Evolutionary conservation across 305 asterid species (phyloP), one percentile per base, ranked within the genome.

Genomic region (Striga hermonthica): DNA sequence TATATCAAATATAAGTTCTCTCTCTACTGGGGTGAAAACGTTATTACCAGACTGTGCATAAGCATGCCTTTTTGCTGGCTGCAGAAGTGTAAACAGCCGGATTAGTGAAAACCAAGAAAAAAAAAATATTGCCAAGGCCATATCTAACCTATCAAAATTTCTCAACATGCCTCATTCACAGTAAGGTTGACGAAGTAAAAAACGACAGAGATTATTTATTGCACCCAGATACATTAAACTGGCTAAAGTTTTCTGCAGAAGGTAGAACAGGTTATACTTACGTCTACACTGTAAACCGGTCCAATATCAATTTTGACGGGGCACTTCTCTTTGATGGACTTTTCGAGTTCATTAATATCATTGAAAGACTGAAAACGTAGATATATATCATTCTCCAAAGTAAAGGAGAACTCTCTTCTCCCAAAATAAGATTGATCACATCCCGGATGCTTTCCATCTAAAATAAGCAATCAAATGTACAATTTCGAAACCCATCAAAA

Each of bases 381-480:
- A 72, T 84, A 84, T 52, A 84, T 82, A 31, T 90, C 95, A 76
- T 87, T 86, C 15, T 84, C 97, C 78, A 93, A 76, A 6, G 98
- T 90, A 81, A 90, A 93, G 48, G 98, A 93, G 72, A 93, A 84
- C 70, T 92, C 98, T 73, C 98, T 86, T 48, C 96, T 78, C 12
- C 95, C 97, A 60, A 84, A 84, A 76, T 85, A 91, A 62, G 98
- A 91, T 22, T 75, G 82, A 73, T 89, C 97, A 74, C 98, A 92
- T 11, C 98, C 98, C 38, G 97, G 98, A 78, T 93, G 97, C 66
- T 84, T 93, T 66, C 97, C 95, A 77, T 93, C 98, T 93, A 76
- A 15, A 74, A 73, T 54, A 40, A 70, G 34, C 66, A 72, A 62
- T 31, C 62, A 70, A 72, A 35, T 65, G 31, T 11, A 68, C 2